Evolutionary conservation across 78 protist genomes (phyloP), one percentile per base, ranked within the genome.

Genomic region (Dictyostelium capitatum): DNA sequence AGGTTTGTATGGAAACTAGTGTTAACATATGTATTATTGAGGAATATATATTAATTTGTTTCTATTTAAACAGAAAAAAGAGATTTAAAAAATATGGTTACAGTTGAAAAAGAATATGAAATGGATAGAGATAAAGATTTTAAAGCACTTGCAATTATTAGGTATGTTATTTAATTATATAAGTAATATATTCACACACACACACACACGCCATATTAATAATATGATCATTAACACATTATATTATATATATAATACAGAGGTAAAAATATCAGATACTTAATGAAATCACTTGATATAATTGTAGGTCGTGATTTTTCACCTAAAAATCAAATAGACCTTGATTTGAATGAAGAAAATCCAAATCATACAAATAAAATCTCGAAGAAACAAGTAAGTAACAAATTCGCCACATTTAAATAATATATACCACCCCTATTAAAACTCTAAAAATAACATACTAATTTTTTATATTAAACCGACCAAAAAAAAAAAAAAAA

Each of bases 341-440:
- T 84, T 30, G 91, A 84, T 59, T 32, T 84, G 9, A 30, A 47
- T 25, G 91, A 84, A 47, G 91, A 84, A 32, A 56, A 53, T 84
- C 82, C 79, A 64, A 51, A 30, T 10, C 67, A 57, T 30, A 20
- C 56, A 1, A 84, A 74, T 74, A 74, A 25, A 32, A 59, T 84
- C 10, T 84, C 91, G 65, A 84, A 84, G 48, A 84, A 84, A 84
- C 91, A 84, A 19, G 91, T 84, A 74, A 28, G 82, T 54, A 70
- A 37, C 4, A 4, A 30, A 19, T 3, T 11, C 20, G 4, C 20
- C 75, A 69, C 20, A 14, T 69, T n/a, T 12, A 11, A 23, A 30
- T 69, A 11, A 4, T 32, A 2, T 23, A 23, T n/a, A 69, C 19
- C 73, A 67, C 23, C 73, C 50, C 20, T 19, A 19, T 28, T 20